Conservation (phyloP, 2,329 filamentous ascomycete genomes). For the Colletotrichum gigasporum region DNA sequence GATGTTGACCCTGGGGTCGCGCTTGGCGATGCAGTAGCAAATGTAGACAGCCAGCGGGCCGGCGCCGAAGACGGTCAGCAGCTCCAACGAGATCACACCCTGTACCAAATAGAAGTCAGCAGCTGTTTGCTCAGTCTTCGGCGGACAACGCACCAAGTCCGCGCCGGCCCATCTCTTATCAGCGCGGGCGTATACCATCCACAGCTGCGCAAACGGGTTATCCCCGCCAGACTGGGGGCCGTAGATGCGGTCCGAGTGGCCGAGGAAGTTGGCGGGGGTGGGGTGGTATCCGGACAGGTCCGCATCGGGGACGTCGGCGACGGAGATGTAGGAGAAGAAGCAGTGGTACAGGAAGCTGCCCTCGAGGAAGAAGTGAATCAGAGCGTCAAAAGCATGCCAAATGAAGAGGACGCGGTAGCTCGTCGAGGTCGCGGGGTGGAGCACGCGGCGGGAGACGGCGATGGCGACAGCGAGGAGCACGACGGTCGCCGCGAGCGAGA, state of each 20-base stretch:
- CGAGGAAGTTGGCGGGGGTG: conserved; percentile 63
- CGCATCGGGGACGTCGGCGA: conserved; percentile 44
- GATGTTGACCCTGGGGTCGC: conserved; percentile 64
- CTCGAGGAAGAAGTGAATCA: conserved; percentile 92
- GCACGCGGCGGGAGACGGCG: conserved; percentile 53
- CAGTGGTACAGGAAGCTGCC: conserved; percentile 93
- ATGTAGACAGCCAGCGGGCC: conserved; percentile 68
- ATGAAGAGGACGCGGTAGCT: conserved; percentile 83
- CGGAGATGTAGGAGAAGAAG: conserved; percentile 73
- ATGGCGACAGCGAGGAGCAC: conserved; percentile 62
- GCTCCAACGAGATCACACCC: conserved; percentile 71
- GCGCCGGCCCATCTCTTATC: conserved; percentile 71
- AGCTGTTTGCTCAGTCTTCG: neutral
- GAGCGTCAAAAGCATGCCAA: conserved; percentile 93
- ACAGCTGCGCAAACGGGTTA: conserved; percentile 66
- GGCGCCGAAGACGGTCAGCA: conserved; percentile 71
- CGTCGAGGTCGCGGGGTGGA: conserved; percentile 59
- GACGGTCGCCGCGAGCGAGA: conserved; percentile 65
- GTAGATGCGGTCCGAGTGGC: conserved; percentile 58
- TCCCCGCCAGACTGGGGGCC: conserved; percentile 66
- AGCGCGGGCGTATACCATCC: conserved; percentile 75
- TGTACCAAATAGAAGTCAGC: conserved; percentile 34
- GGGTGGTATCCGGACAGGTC: conserved; percentile 50
- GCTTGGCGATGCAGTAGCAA: conserved; percentile 67
- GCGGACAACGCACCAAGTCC: conserved; percentile 58